Evolutionary conservation across 805 yeast species (phyloP).

Genomic region (Lachancea cidri): DNA sequence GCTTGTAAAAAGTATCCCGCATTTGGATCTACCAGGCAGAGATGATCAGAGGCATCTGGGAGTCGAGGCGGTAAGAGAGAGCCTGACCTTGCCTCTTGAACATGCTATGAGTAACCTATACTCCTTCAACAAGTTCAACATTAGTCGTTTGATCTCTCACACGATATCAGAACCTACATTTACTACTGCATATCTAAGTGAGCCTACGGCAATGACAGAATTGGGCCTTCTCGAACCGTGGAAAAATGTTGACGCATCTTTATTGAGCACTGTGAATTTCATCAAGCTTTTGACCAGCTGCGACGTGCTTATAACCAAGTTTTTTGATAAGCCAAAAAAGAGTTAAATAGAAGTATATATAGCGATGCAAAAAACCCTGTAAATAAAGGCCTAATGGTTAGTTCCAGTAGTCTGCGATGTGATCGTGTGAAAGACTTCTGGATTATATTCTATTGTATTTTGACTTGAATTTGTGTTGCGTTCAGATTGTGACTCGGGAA

Average conservation of each 20-base stretch:
- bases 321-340: slow-evolving; percentile 22
- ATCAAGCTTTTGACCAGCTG: slow-evolving; percentile 18
- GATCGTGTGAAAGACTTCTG: no score
- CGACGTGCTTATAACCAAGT: slow-evolving; percentile 17
- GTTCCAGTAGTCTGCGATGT: no score
- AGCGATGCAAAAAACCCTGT: no score
- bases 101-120: slow-evolving; percentile 16
- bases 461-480: neutral
- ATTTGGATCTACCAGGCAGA: slow-evolving; percentile 4
- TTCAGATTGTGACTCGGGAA: neutral
- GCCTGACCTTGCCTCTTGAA: slow-evolving; percentile 17
- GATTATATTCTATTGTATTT: no score
- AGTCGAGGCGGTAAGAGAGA: slow-evolving; percentile 9
- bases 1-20: slow-evolving; percentile 18
- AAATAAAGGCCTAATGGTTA: no score
- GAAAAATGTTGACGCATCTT: slow-evolving; percentile 18
- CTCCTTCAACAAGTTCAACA: slow-evolving; percentile 13
- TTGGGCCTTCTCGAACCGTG: slow-evolving; percentile 26
- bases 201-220: neutral
- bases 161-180: slow-evolving; percentile 13
- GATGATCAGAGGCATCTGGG: neutral
- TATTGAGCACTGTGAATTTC: slow-evolving; percentile 15
- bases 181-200: slow-evolving; percentile 10
- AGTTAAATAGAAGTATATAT: slow-evolving; percentile 8
- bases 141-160: slow-evolving; percentile 12